Evolutionary conservation across 2,329 filamentous ascomycete species (phyloP), one percentile per base, ranked within the genome.

Genomic region (Xylaria sp.): DNA sequence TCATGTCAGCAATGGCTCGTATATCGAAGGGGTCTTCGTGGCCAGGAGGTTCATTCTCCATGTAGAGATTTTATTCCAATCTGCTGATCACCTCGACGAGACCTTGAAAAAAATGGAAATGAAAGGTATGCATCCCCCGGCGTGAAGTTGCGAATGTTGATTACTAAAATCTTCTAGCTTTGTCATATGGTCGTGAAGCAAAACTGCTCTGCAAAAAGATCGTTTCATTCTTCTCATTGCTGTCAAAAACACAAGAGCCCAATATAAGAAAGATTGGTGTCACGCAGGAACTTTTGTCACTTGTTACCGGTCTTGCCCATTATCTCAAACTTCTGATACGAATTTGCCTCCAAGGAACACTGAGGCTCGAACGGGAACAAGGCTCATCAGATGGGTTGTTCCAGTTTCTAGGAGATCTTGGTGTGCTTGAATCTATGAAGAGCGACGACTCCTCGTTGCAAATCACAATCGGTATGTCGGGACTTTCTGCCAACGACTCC

Each of bases 151-250:
- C 24, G 45, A 36, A 21, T 42, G 19, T 27, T 65, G 77, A 73
- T 74, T 69, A 65, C 72, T 73, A 62, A 75, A 57, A 50, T 42
- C 30, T 27, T 70, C 36, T 78, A 92, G 94, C 92, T 70, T 86
- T 99, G 69, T 93, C 94, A 9, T 99, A 98, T 78, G 92, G 92
- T 19, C 90, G 96, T 75, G 96, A 99, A 83, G 93, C 96, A n/a
- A 99, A 99, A 81, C 86, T 99, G 59, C 88, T 99, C n/a, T 99
- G 96, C 85, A 99, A 99, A 82, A 99, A 99, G 81, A 97, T 99
- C 63, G 96, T 99, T 5, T 93, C 95, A 30, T 99, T 99, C 84
- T 99, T 99, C 79, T 94, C 94, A 12, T 84, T 99, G 19, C 85
- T 99, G 8, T 97, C 95, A 5, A 97, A 97, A 79, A 96, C 94